Evolutionary conservation across 1,139 yeast genomes (phyloP).

Genomic region (Suhomyces bribrorum): DNA sequence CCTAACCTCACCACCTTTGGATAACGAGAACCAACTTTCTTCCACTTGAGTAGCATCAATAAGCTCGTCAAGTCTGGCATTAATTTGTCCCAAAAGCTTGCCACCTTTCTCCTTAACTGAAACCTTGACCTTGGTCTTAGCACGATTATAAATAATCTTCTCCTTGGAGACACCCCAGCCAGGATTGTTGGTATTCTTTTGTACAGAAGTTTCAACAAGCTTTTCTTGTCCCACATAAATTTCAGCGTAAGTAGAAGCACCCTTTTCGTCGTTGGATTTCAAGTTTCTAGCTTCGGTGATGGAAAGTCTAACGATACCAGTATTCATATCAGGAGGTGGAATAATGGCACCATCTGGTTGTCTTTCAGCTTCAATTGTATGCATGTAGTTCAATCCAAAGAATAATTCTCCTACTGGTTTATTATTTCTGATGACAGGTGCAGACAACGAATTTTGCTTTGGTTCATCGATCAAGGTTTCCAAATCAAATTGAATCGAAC

Average conservation of each 20-base stretch:
- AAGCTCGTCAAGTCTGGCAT: constrained; percentile 66
- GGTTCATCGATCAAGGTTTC: constrained; percentile 61
- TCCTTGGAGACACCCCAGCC: constrained; percentile 68
- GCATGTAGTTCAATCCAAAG: constrained; percentile 74
- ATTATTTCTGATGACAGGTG: constrained; percentile 72
- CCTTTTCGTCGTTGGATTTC: constrained; percentile 42
- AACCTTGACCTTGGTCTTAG: constrained; percentile 65
- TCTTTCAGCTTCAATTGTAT: constrained; percentile 72
- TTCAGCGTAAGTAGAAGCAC: constrained; percentile 70
- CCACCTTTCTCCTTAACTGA: constrained; percentile 63
- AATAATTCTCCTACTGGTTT: constrained; percentile 74
- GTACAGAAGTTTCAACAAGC: constrained; percentile 55
- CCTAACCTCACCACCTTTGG: constrained; percentile 71
- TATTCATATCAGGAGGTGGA: constrained; percentile 89
- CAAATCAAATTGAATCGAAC: constrained; percentile 74
- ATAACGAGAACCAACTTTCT: constrained; percentile 70
- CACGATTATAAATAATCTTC: constrained; percentile 71
- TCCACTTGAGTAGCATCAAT: constrained; percentile 79
- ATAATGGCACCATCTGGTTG: constrained; percentile 83
- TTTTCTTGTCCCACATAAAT: constrained; percentile 62
- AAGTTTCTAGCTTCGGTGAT: constrained; percentile 54
- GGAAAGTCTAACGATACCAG: constrained; percentile 77
- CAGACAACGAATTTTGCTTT: constrained; percentile 51
- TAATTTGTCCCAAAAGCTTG: constrained; percentile 59
- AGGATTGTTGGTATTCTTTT: constrained; percentile 68